phyloP scores from a whole-genome alignment of 1,284 basidiomycete species.

The Agroathelia rolfsii region DNA sequence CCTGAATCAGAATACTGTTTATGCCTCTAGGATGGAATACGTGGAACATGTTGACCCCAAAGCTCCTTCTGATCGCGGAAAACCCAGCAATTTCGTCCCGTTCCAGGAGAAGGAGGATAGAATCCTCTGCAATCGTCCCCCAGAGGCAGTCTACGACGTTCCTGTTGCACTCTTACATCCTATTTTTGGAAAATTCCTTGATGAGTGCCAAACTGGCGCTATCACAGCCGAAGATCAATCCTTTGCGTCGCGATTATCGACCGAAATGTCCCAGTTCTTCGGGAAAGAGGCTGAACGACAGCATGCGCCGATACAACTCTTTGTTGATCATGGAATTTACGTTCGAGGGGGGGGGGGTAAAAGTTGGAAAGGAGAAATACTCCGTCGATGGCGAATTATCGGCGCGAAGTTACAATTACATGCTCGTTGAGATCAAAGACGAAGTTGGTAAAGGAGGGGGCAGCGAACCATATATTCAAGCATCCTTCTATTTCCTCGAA shows the following conservation, averaged over 20 bases:
- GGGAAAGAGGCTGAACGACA: not conserved
- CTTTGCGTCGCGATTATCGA: slow-evolving; percentile 2
- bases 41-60: too few species aligned
- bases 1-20: too few species aligned
- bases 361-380: not conserved
- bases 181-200: slow-evolving; percentile 8
- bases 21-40: too few species aligned
- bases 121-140: slow-evolving; percentile 6
- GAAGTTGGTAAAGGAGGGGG: slow-evolving; percentile 11
- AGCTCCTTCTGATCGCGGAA: too few species aligned
- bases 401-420: not conserved
- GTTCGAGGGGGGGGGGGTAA: slow-evolving; percentile 1
- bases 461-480: slow-evolving; percentile 14
- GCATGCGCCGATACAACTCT: too few species aligned
- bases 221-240: slow-evolving; percentile 3
- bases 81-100: too few species aligned
- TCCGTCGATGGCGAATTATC: slow-evolving; percentile 5
- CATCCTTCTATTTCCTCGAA: slow-evolving; percentile 11
- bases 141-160: not conserved
- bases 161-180: slow-evolving; percentile 6
- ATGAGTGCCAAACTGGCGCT: slow-evolving; percentile 5
- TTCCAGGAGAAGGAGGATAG: too few species aligned
- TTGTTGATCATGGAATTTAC: too few species aligned
- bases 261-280: slow-evolving; percentile 5
- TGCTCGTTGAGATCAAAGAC: slow-evolving; percentile 12